Evolutionary conservation across 2,329 filamentous ascomycete genomes (phyloP), one percentile per base, ranked within the genome.

Genomic region (Monosporascus sp.): DNA sequence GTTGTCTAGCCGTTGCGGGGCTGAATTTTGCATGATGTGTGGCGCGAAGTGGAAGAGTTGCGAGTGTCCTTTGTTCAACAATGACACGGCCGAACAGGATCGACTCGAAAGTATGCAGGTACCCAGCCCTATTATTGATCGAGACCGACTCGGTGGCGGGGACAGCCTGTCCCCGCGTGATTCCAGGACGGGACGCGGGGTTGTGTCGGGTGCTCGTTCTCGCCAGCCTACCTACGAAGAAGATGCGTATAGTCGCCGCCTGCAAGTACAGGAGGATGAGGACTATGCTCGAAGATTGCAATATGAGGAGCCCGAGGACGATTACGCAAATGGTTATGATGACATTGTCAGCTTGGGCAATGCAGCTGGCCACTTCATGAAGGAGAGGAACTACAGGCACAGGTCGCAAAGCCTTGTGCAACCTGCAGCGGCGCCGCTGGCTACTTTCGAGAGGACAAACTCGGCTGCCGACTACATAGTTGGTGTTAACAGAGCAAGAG

Each of bases 11-110:
- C 88, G 84, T 51, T 96, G 91, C 64, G 86, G 82, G 51, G 89
- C 89, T 27, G 82, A 95, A 62, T 95, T 95, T 64, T 96, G 91
- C 72, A 91, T 94, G 82, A 79, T 89, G 25, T 96, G 91, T 65
- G 90, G 88, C 22, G 67, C 75, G 34, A 88, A 88, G 61, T 95
- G 90, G 90, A 93, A 90, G 71, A 84, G 78, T 1, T 96, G 90
- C 65, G 83, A 88, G 50, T 96, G 90, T 60, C 86, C 88, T 0
- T 89, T 85, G 83, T 91, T 92, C 74, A 88, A 85, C 65, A 82
- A 85, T 61, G 78, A 82, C 25, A 58, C 67, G 3, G 66, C 73
- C 5, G 81, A 84, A 49, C 72, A 72, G 14, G 83, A 87, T 57
- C 74, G 74, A 3, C 66, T 82, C 9, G 73, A 78, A 15, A 76